Conservation (phyloP, 257 asterid genomes). For the Solanum lycopersicoides region DNA sequence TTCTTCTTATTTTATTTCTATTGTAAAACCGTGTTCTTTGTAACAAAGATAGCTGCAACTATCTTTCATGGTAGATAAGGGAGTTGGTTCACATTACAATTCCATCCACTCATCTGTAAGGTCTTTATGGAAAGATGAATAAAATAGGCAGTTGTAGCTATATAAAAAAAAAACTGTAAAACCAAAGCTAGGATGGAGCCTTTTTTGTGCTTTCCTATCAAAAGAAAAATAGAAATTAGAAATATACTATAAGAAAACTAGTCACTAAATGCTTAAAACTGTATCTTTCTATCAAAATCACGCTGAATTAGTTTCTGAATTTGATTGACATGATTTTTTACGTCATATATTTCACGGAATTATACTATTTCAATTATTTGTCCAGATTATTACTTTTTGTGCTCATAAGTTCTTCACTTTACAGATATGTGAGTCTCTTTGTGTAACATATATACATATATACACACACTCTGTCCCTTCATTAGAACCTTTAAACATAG, state of each 20-base stretch:
- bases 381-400: neutral
- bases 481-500: neutral
- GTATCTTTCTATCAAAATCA: neutral
- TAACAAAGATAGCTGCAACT: neutral
- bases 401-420: neutral
- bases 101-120: neutral
- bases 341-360: neutral
- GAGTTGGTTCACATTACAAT: neutral
- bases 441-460: neutral
- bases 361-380: neutral
- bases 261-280: neutral
- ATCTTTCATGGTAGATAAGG: neutral
- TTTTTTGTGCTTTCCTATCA: neutral
- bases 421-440: neutral
- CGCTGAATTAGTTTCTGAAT: neutral
- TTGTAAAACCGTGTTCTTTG: neutral
- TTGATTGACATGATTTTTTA: neutral
- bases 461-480: neutral
- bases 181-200: neutral
- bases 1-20: neutral
- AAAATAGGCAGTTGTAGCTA: neutral
- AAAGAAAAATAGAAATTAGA: neutral
- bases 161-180: neutral
- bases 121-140: neutral
- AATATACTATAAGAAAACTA: neutral